A percentile compares a stretch with the other conserved stretches of the same genome.
Evolutionary conservation across 2,329 filamentous ascomycete genomes (phyloP).

Genomic region (Colletotrichum aenigma): DNA sequence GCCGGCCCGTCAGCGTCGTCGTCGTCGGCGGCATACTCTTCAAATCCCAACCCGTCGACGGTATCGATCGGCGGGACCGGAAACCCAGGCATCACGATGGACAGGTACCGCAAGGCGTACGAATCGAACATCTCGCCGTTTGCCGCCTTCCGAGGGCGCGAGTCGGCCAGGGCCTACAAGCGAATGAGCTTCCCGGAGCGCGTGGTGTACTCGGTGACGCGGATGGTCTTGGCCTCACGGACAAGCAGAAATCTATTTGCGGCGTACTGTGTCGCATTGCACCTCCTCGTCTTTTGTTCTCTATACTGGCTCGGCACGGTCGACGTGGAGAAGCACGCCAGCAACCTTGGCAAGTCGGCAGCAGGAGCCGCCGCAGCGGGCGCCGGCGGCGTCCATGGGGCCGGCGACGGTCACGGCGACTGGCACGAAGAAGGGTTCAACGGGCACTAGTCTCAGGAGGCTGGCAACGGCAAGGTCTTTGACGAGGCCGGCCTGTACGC

Average conservation of each 20-base stretch:
- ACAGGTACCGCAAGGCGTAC: conserved; percentile 90
- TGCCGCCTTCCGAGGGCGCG: conserved; percentile 91
- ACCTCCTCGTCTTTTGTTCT: conserved; percentile 85
- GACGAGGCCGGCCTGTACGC: background rate
- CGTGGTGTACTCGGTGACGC: conserved; percentile 86
- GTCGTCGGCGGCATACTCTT: conserved; percentile 67
- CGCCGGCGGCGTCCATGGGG: conserved; percentile 29
- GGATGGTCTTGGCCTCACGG: conserved; percentile 87
- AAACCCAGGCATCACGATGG: conserved; percentile 70
- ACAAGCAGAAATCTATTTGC: conserved; percentile 94
- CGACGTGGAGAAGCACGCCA: conserved; percentile 67
- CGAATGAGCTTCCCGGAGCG: conserved; percentile 92
- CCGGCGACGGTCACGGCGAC: conserved; percentile 48
- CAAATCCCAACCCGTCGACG: conserved; percentile 78
- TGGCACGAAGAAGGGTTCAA: conserved; percentile 70
- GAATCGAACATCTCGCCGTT: conserved; percentile 96
- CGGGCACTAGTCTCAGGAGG: conserved; percentile 31
- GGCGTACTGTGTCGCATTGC: conserved; percentile 85
- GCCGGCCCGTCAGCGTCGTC: conserved; percentile 64
- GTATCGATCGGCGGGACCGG: conserved; percentile 62
- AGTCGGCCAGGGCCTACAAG: conserved; percentile 88
- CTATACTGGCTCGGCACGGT: conserved; percentile 81
- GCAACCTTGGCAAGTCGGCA: conserved; percentile 55
- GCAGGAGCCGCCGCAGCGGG: conserved; percentile 46
- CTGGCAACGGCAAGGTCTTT: background rate